Percentiles rank a stretch among this genome's conserved stretches.
These are phyloP conservation scores for Ganoderma multipileum DNA, from an alignment of 1,284 basidiomycete species.

Conservation along the genomic window DNA sequence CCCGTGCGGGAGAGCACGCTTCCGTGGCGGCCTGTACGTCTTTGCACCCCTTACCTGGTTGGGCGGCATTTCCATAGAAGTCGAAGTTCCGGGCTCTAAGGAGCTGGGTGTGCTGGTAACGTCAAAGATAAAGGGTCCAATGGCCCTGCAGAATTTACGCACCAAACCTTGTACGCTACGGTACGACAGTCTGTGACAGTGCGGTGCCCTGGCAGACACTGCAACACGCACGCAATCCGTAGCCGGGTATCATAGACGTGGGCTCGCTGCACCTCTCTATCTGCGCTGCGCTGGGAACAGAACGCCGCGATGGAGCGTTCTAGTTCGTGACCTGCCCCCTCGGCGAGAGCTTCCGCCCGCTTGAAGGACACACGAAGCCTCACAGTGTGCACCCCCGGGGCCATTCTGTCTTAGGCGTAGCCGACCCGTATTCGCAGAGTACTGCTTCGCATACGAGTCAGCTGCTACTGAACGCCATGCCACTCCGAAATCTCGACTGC, in stretches of 20 bases:
- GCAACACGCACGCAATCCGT: neutral
- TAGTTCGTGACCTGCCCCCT: constrained; percentile 1
- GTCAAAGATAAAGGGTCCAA: neutral
- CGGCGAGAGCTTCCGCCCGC: neutral
- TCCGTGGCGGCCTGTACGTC: neutral
- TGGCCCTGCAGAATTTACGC: neutral
- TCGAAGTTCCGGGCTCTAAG: neutral
- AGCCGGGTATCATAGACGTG: constrained; percentile 2
- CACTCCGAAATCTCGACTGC: neutral
- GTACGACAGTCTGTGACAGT: neutral
- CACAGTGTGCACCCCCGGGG: neutral
- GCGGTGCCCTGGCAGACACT: neutral
- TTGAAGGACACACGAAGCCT: neutral
- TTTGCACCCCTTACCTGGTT: constrained; percentile 3
- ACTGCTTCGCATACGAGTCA: constrained; percentile 3
- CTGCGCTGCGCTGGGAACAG: constrained; percentile 1
- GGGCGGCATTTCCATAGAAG: constrained; percentile 1
- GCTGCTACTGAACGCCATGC: constrained; percentile 19
- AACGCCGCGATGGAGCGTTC: neutral
- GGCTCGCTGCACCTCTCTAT: neutral
- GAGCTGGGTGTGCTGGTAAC: neutral
- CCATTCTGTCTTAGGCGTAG: constrained; percentile 1
- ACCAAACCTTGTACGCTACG: neutral
- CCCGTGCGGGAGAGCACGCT: neutral
- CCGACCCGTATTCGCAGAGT: neutral